Evolutionary conservation across 176 grass and related monocot species (phyloP).

Genomic region (Pontederia crassipes): DNA sequence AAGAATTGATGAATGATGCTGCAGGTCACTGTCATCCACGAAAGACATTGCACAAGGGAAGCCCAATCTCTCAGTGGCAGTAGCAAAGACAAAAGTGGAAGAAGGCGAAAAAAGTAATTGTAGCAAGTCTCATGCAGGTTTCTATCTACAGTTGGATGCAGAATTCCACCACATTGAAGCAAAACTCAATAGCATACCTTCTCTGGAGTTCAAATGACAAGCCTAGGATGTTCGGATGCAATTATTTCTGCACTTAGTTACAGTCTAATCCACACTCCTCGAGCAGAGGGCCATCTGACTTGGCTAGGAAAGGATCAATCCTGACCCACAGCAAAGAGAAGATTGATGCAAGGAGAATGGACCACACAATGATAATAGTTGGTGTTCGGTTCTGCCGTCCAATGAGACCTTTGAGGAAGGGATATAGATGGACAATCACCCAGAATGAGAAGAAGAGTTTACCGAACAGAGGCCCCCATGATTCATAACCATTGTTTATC

Average conservation of each 20-base stretch:
- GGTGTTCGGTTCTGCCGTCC: conserved; percentile 62
- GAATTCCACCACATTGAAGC: not conserved
- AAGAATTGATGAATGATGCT: conserved; percentile 10
- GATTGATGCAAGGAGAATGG: conserved; percentile 63
- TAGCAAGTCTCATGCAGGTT: not conserved
- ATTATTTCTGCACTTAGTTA: conserved; percentile 17
- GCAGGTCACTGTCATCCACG: not conserved
- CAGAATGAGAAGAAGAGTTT: conserved; percentile 77
- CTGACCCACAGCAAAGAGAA: conserved; percentile 63
- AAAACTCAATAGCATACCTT: not conserved
- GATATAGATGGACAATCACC: conserved; percentile 69
- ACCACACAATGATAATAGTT: conserved; percentile 65
- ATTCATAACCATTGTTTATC: conserved; percentile 66
- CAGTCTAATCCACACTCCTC: conserved; percentile 70
- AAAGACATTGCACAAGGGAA: not conserved
- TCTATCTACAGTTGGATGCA: conserved; percentile 12
- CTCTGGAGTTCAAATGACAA: not conserved
- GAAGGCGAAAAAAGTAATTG: conserved; percentile 3
- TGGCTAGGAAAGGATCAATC: conserved; percentile 49
- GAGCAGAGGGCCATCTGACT: conserved; percentile 44
- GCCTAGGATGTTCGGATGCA: too few relatives aligned
- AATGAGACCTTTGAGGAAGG: conserved; percentile 64
- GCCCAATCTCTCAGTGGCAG: too few relatives aligned
- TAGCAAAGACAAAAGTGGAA: too few relatives aligned
- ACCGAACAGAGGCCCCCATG: conserved; percentile 60